Evolutionary conservation across 2,329 filamentous ascomycete species (phyloP), one percentile per base, ranked within the genome.

Genomic region (Aspergillus puulaauensis): DNA sequence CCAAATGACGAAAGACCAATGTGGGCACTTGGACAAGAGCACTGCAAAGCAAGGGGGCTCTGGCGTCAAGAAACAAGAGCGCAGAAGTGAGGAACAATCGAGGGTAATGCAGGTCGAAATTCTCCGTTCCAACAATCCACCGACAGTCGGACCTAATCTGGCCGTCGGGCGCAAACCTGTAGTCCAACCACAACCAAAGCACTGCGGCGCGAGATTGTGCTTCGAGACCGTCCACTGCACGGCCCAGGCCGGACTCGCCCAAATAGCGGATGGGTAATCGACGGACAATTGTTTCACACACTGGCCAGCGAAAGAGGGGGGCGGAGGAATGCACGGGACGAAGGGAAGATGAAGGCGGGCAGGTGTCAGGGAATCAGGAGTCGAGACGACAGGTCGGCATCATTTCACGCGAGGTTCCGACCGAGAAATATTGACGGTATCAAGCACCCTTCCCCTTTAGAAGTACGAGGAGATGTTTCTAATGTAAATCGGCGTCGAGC

Each of bases 101-200:
- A 57, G 52, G 46, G 40, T 50, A 40, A 51, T 19, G 58, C 54
- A 56, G 57, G 24, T 55, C 47, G 47, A 62, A 61, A 63, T 61
- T 63, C 61, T 59, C 61, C 61, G 59, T 61, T 58, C 54, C 35
- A 59, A 54, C 61, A 63, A 59, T 57, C 54, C 40, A 51, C 60
- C 60, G 58, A 56, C 55, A 57, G 37, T 54, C 56, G 50, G 56
- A 45, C 54, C 58, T 45, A 54, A 61, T 59, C 51, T 57, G 41
- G 56, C 57, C 62, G 62, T 64, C 62, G 64, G 64, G 64, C 62
- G 64, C 62, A 59, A 62, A 64, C 27, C 33, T 45, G 44, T 31
- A 50, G 27, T 52, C 40, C n/a, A 17, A 50, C 35, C 35, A 43
- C 44, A 41, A 35, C 41, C 17, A 19, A 15, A 49, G 48, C 27